Conservation (phyloP, 352 stramenopile species). For the Phytophthora megakarya region DNA sequence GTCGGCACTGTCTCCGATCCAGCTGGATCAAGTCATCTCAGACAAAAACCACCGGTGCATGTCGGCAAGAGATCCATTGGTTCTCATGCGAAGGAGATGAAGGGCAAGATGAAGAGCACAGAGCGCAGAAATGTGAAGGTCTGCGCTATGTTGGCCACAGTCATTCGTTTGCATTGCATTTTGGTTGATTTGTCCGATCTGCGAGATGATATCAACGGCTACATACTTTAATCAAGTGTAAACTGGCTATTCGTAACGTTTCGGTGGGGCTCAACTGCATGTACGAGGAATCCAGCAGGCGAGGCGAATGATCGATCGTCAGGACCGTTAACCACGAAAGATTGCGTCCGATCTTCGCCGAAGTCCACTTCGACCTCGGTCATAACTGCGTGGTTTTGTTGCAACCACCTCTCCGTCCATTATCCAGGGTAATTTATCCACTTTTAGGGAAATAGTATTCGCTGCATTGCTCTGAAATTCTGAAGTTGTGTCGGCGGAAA, state of each 20-base stretch:
- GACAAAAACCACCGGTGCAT: not conserved
- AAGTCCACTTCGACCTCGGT: not conserved
- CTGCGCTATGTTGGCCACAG: slow-evolving; percentile 16
- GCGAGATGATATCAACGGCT: not conserved
- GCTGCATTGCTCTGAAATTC: not conserved
- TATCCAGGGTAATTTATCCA: no score
- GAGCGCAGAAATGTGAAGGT: not conserved
- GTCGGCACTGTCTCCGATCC: slow-evolving; percentile 6
- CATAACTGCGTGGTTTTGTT: slow-evolving; percentile 12
- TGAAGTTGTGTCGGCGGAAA: no score
- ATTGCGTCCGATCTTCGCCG: not conserved
- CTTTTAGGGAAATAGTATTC: no score
- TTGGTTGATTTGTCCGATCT: not conserved
- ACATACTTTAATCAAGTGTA: slow-evolving; percentile 13
- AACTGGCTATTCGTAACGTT: slow-evolving; percentile 10
- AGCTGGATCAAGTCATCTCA: slow-evolving; percentile 13
- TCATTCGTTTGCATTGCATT: not conserved
- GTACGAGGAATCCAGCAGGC: not conserved
- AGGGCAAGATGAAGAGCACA: not conserved
- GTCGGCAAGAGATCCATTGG: not conserved
- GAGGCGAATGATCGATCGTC: slow-evolving; percentile 15
- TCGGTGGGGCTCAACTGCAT: slow-evolving; percentile 19
- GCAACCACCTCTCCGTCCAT: not conserved
- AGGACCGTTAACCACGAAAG: not conserved
- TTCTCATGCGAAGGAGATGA: not conserved